Evolutionary conservation across 345 rosid genomes (phyloP).

Genomic region (Atalantia buxifolia): DNA sequence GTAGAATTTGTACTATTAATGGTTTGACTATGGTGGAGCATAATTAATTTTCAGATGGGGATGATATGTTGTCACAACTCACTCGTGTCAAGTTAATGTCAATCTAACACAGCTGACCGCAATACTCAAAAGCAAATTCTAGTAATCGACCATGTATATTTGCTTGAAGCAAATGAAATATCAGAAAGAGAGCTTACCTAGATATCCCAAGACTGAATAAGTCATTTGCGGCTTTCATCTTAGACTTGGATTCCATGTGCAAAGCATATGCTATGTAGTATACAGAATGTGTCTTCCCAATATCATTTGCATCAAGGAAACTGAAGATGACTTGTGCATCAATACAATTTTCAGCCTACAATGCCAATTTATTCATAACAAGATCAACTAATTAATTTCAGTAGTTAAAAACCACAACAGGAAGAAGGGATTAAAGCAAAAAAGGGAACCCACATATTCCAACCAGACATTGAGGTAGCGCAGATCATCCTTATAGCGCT

Average conservation of each 20-base stretch:
- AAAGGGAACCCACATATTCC: constrained; percentile 65
- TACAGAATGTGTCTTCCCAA: constrained; percentile 63
- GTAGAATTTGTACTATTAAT: background rate
- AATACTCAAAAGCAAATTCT: background rate
- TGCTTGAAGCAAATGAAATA: background rate
- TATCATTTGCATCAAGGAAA: constrained; percentile 80
- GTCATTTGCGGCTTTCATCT: constrained; percentile 76
- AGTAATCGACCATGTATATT: background rate
- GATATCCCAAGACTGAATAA: constrained; percentile 67
- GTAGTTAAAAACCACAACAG: background rate
- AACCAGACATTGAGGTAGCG: constrained; percentile 98
- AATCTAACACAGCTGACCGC: background rate
- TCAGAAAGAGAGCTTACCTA: constrained; percentile 35
- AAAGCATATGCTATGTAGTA: constrained; percentile 65
- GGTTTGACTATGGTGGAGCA: background rate
- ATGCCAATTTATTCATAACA: background rate
- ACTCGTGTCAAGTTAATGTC: background rate
- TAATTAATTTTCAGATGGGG: background rate
- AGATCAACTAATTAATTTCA: background rate
- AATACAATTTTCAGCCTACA: constrained; percentile 76
- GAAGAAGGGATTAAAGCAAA: background rate
- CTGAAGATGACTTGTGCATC: constrained; percentile 74
- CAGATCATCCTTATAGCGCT: constrained; percentile 75
- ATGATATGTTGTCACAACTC: background rate
- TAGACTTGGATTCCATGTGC: constrained; percentile 74